phyloP scores from a whole-genome alignment of 352 stramenopile genomes.

The Globisporangium radiosum region DNA sequence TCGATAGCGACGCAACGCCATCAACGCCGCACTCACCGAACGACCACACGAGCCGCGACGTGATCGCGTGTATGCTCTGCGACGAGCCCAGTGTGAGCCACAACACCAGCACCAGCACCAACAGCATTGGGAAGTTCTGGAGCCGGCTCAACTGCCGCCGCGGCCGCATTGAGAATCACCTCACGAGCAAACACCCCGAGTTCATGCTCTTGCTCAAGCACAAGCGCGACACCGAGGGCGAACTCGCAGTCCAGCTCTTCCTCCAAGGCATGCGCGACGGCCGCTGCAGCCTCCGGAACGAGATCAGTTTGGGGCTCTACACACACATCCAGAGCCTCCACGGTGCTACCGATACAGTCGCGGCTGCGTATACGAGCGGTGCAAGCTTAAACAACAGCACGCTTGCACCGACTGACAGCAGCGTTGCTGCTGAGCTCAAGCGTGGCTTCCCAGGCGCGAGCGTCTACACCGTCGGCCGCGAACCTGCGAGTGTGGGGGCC shows the following conservation, averaged over 20 bases:
- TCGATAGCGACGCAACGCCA: neutral
- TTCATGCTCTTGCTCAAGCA: slow-evolving; percentile 76
- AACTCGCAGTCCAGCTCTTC: slow-evolving; percentile 69
- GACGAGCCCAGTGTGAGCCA: slow-evolving; percentile 53
- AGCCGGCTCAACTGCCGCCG: slow-evolving; percentile 66
- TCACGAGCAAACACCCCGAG: slow-evolving; percentile 75
- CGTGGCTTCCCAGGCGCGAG: slow-evolving; percentile 8
- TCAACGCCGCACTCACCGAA: slow-evolving; percentile 5
- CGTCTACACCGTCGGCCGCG: slow-evolving; percentile 7
- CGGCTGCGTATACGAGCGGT: neutral
- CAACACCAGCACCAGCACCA: slow-evolving; percentile 20
- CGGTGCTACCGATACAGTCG: neutral
- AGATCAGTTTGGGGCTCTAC: slow-evolving; percentile 61
- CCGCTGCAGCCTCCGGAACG: slow-evolving; percentile 54
- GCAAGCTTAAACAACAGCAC: neutral
- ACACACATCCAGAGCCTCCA: slow-evolving; percentile 30
- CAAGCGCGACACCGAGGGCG: slow-evolving; percentile 66
- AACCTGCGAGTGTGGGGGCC: neutral
- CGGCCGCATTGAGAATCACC: slow-evolving; percentile 71
- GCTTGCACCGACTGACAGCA: too few species aligned
- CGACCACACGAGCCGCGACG: slow-evolving; percentile 22
- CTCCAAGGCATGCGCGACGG: slow-evolving; percentile 71
- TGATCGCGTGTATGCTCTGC: slow-evolving; percentile 76
- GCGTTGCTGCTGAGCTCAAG: slow-evolving; percentile 1
- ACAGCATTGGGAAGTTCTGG: slow-evolving; percentile 39